A percentile compares a stretch with the other conserved stretches of the same genome.
These are phyloP conservation scores for Phytophthora sp. DNA, from an alignment of 352 stramenopile species.

Conservation along the genomic window DNA sequence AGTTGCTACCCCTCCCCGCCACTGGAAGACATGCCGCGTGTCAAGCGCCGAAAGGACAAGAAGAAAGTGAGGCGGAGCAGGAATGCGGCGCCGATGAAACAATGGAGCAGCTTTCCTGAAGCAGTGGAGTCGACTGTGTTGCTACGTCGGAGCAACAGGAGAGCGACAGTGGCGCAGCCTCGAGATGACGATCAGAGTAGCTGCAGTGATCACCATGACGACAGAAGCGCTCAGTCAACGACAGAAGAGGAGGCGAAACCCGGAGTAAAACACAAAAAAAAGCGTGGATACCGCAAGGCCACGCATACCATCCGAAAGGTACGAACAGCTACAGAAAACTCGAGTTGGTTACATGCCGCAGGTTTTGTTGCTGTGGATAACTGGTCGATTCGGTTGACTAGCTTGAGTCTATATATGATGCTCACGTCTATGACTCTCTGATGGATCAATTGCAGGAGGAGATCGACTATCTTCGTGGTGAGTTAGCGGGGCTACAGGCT, in stretches of 20 bases:
- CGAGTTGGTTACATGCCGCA: too few relatives aligned
- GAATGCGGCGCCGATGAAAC: background rate
- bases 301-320: constrained; percentile 47
- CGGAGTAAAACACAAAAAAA: constrained; percentile 26
- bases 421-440: background rate
- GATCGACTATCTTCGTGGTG: constrained; percentile 32
- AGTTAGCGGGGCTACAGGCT: constrained; percentile 28
- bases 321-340: background rate
- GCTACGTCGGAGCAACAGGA: constrained; percentile 12
- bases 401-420: too few relatives aligned
- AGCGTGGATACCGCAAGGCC: constrained; percentile 37
- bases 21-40: background rate
- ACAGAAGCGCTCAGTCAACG: constrained; percentile 3
- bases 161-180: background rate
- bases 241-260: constrained; percentile 10
- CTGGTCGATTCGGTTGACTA: too few relatives aligned
- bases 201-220: constrained; percentile 2
- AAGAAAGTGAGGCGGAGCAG: background rate
- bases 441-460: constrained; percentile 34
- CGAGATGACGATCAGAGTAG: background rate
- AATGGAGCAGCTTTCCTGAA: background rate
- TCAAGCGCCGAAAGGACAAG: background rate
- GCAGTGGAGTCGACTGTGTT: background rate
- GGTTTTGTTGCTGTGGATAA: too few relatives aligned
- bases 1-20: background rate